Evolutionary conservation across 768 basidiomycete species (phyloP).

Genomic region (Mycena alexandri): DNA sequence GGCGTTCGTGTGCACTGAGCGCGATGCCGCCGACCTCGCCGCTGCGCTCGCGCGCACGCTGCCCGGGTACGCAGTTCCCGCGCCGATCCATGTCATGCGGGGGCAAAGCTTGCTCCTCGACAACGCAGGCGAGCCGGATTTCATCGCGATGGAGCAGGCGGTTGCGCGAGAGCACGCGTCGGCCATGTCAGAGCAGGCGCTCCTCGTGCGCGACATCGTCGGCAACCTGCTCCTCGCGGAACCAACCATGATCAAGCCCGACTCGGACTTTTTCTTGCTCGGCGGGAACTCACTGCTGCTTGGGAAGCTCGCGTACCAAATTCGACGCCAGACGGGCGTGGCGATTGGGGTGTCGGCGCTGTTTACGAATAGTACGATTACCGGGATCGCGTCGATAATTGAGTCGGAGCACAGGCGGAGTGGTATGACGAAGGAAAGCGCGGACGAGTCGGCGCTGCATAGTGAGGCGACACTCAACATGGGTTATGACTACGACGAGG

Average conservation of each 20-base stretch:
- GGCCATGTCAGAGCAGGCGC: slow-evolving; percentile 47
- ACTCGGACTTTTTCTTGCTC: slow-evolving; percentile 59
- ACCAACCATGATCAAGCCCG: slow-evolving; percentile 43
- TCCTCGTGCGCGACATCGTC: slow-evolving; percentile 53
- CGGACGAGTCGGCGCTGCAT: slow-evolving; percentile 9
- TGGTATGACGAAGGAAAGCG: background rate
- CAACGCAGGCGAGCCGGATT: slow-evolving; percentile 47
- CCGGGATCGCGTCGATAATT: slow-evolving; percentile 55
- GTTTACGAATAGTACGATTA: slow-evolving; percentile 57
- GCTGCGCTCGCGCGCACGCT: slow-evolving; percentile 42
- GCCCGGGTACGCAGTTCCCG: slow-evolving; percentile 57
- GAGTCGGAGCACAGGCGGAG: slow-evolving; percentile 44
- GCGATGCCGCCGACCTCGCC: slow-evolving; percentile 41
- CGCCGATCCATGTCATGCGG: slow-evolving; percentile 49
- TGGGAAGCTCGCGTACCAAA: slow-evolving; percentile 58
- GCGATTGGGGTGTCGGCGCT: slow-evolving; percentile 53
- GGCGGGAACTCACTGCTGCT: slow-evolving; percentile 61
- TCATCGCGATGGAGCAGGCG: slow-evolving; percentile 46
- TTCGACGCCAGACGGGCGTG: slow-evolving; percentile 55
- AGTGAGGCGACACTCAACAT: slow-evolving; percentile 42
- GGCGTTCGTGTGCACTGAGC: slow-evolving; percentile 49
- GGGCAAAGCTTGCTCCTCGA: slow-evolving; percentile 39
- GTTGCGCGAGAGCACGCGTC: slow-evolving; percentile 40
- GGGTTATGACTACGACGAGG: slow-evolving; percentile 47
- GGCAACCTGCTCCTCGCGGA: slow-evolving; percentile 50